Evolutionary conservation across 768 basidiomycete genomes (phyloP), one percentile per base, ranked within the genome.

Genomic region (Xerocomellus dryophilus): DNA sequence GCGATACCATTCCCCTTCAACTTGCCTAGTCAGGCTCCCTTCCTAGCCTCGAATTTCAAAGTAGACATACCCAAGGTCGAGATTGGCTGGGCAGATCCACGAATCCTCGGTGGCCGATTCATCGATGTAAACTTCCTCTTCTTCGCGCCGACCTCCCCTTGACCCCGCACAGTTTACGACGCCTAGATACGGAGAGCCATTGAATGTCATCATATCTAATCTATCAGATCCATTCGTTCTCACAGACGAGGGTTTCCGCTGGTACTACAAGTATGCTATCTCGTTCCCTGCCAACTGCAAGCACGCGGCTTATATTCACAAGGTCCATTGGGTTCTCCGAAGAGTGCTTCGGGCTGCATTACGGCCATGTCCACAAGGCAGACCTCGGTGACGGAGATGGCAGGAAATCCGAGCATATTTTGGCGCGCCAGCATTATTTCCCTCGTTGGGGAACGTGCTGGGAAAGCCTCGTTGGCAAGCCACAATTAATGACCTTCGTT

Each of bases 381-480:
- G 77, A 94, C 67, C 80, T 94, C 8, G 92, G 92, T 25, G 92
- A 94, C 61, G 92, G 91, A 1, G 82, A 86, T 49, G 84, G 84
- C 3, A 78, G 78, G 62, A 85, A 85, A 65, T 66, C 73, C 0
- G 86, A 94, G 65, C 78, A 83, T 56, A 80, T 84, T 65, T 79
- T 93, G 43, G 85, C 84, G 21, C 81, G 92, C 21, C 91, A 94
- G 61, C 76, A 85, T 57, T 92, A 90, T 70, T 80, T 81, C 60
- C 89, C 90, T 5, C 71, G 85, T 34, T 85, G 83, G 79, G 92
- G 92, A 25, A 90, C 90, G 0, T 94, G 92, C 69, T 91, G 92
- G 88, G 91, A 94, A 76, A 90, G 83, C 61, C 69, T 93, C 21
- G 78, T 84, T 59, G 86, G 86, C 78, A 46, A 49, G 68, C 43